A percentile compares a stretch with the other conserved stretches of the same genome.
phyloP scores from a whole-genome alignment of 1,139 yeast genomes.

The Suhomyces guaymorum region DNA sequence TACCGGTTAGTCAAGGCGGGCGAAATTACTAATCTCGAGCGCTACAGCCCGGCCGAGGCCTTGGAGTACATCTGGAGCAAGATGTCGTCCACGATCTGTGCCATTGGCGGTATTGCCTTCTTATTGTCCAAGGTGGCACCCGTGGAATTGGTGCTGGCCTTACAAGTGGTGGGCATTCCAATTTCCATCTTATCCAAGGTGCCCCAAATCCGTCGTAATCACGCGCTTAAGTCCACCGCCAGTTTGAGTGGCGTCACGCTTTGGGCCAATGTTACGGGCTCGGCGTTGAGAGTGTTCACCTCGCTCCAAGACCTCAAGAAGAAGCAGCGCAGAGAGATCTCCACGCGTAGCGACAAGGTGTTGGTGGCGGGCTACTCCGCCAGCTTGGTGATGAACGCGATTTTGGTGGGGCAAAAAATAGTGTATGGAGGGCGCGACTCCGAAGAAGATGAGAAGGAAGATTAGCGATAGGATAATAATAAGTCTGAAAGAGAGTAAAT shows the following conservation, averaged over 20 bases:
- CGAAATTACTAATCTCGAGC: slow-evolving; percentile 17
- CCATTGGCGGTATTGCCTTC: slow-evolving; percentile 30
- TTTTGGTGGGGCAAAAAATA: slow-evolving; percentile 24
- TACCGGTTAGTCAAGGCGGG: slow-evolving; percentile 32
- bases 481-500: not conserved
- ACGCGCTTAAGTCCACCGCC: slow-evolving; percentile 50
- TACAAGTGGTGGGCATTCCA: slow-evolving; percentile 57
- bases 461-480: not conserved
- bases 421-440: slow-evolving; percentile 12
- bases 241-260: slow-evolving; percentile 57
- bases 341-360: slow-evolving; percentile 18
- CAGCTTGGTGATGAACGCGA: slow-evolving; percentile 23
- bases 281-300: slow-evolving; percentile 58
- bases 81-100: slow-evolving; percentile 22
- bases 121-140: slow-evolving; percentile 39
- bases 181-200: slow-evolving; percentile 52
- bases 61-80: slow-evolving; percentile 12
- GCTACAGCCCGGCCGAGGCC: slow-evolving; percentile 17
- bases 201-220: slow-evolving; percentile 56
- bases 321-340: slow-evolving; percentile 12
- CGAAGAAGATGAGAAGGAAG: slow-evolving; percentile 2
- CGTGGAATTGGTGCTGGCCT: slow-evolving; percentile 26
- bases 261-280: slow-evolving; percentile 55
- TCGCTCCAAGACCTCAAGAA: slow-evolving; percentile 36
- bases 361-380: slow-evolving; percentile 29